These are phyloP conservation scores for Dissophora ornata DNA, from an alignment of 192 early-diverging fungal genomes.

Conservation along the genomic window DNA sequence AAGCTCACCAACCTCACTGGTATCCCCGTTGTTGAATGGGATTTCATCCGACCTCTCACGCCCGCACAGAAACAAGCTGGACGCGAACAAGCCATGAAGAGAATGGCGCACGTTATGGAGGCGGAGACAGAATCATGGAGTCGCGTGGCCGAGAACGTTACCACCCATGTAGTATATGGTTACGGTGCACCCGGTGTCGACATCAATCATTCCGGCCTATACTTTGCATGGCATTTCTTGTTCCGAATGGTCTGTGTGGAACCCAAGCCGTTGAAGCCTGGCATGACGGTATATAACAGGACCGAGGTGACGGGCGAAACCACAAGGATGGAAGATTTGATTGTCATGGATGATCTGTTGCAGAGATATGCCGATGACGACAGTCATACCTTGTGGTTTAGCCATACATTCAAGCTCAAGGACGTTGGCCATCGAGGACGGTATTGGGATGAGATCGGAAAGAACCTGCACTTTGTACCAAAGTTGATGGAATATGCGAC, in stretches of 20 bases:
- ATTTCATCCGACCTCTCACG: constrained; percentile 26
- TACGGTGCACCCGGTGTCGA: constrained; percentile 5
- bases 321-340: neutral
- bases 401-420: constrained; percentile 33
- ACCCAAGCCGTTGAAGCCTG: neutral
- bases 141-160: constrained; percentile 22
- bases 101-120: neutral
- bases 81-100: constrained; percentile 3
- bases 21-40: constrained; percentile 34
- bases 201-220: constrained; percentile 14
- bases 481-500: constrained; percentile 33
- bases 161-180: constrained; percentile 24
- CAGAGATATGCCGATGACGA: constrained; percentile 10
- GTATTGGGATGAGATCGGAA: constrained; percentile 20
- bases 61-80: constrained; percentile 20
- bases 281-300: neutral
- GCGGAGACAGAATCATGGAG: constrained; percentile 11
- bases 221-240: constrained; percentile 34
- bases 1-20: constrained; percentile 35
- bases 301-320: neutral
- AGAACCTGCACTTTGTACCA: constrained; percentile 32
- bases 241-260: neutral
- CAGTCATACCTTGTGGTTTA: constrained; percentile 17
- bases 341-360: constrained; percentile 26
- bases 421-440: neutral